A percentile compares a stretch with the other conserved stretches of the same genome.
Evolutionary conservation across 176 grass and related monocot genomes (phyloP).

Genomic region (Olyra latifolia): DNA sequence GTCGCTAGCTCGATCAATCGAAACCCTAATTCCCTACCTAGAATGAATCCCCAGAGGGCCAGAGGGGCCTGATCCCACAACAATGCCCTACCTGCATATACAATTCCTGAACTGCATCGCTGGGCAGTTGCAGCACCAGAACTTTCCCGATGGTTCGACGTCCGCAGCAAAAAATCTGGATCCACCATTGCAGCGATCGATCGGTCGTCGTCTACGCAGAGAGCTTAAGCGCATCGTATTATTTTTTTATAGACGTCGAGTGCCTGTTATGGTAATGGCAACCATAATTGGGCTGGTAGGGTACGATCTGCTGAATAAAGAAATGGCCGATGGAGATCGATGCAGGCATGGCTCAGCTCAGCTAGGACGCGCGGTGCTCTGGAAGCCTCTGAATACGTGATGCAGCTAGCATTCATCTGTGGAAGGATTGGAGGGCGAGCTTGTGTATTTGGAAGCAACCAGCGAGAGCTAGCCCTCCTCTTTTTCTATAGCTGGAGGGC

Average conservation of each 20-base stretch:
- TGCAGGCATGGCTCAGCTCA: conserved; percentile 5
- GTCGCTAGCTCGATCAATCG: conserved; percentile 2
- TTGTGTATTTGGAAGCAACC: background rate
- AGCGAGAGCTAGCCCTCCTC: too few relatives aligned
- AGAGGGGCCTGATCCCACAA: conserved; percentile 25
- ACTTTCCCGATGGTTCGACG: conserved; percentile 39
- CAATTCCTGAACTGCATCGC: conserved; percentile 27
- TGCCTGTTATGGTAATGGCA: conserved; percentile 17
- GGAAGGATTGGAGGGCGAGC: background rate
- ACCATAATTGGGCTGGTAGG: conserved; percentile 14
- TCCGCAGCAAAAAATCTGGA: conserved; percentile 27
- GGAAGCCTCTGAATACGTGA: conserved; percentile 12
- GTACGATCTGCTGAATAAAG: conserved; percentile 34
- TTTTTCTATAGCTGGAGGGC: conserved; percentile 17
- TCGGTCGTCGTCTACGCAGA: background rate
- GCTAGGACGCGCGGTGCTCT: conserved; percentile 30
- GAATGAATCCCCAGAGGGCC: conserved; percentile 15
- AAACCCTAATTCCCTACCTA: background rate
- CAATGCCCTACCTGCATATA: conserved; percentile 12
- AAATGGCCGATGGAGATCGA: background rate
- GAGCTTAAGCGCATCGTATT: background rate
- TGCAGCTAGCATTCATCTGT: conserved; percentile 5
- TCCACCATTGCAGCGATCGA: conserved; percentile 15
- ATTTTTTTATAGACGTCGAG: conserved; percentile 1
- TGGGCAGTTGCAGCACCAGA: conserved; percentile 39